Evolutionary conservation across 192 early-diverging fungal species (phyloP), one percentile per base, ranked within the genome.

Genomic region (Rhizophagus prolifer): DNA sequence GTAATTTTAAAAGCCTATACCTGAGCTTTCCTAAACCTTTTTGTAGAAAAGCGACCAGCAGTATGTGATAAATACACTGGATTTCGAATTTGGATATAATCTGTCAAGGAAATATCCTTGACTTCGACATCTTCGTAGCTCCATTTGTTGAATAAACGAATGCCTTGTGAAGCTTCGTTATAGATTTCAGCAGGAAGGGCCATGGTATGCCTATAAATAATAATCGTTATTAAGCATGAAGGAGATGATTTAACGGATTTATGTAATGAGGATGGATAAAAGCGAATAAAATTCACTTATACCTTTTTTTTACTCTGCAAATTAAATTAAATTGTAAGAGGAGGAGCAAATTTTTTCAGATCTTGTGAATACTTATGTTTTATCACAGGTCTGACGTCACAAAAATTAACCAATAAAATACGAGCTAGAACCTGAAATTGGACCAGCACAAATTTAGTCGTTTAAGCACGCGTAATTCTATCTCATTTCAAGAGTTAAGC

Each of bases 51-150:
- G 83, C 97, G 95, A 79, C 97, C 97, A 76, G 96, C 97, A 75
- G 97, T 97, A 92, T 99, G 97, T 79, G 97, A 95, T 80, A 96
- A 88, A 89, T 98, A 99, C 79, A 97, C 93, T 68, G 92, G 93
- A 85, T 92, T 91, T 78, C 90, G 90, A 86, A 98, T 88, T 86
- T 93, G 92, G 80, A 98, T 86, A 90, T 98, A 98, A 86, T 98
- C 96, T 72, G 85, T 86, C 79, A 95, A 87, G 58, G 93, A 91
- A 79, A 94, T 91, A 80, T 95, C 94, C 89, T 95, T 94, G 84
- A 94, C 89, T 86, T 93, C 91, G 79, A 95, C 88, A 81, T 93
- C 92, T 72, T 95, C 94, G 78, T 91, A 95, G 78, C 86, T 87
- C 94, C 94, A 95, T 90, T 94, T 94, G 89, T 93, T 92, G 89